Conservation (phyloP, 2,329 filamentous ascomycete genomes). For the Bipolaris zeicola region DNA sequence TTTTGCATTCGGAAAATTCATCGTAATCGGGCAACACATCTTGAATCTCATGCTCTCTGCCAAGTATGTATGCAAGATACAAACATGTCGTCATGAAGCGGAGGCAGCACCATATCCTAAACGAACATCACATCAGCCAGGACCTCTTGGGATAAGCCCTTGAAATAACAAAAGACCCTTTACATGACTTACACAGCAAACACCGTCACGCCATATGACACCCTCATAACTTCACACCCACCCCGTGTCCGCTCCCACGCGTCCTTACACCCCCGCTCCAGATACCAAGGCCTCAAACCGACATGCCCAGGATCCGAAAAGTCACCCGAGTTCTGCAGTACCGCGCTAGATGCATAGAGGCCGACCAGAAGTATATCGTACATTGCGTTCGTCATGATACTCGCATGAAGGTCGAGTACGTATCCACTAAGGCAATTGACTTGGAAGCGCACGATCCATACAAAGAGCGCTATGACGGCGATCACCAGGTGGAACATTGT, state of each 20-base stretch:
- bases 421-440: slow-evolving; percentile 11
- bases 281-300: slow-evolving; percentile 25
- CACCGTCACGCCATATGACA: slow-evolving; percentile 15
- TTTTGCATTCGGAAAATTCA: background rate
- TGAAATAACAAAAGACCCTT: background rate
- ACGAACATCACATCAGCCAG: background rate
- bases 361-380: slow-evolving; percentile 24
- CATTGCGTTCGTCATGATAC: slow-evolving; percentile 16
- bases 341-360: slow-evolving; percentile 23
- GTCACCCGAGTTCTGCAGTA: slow-evolving; percentile 18
- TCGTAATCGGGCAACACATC: background rate
- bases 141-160: too few species aligned
- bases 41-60: slow-evolving; percentile 11
- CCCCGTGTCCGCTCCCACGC: slow-evolving; percentile 1
- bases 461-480: slow-evolving; percentile 15
- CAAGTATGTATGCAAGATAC: slow-evolving; percentile 20
- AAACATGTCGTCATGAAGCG: slow-evolving; percentile 19
- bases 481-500: slow-evolving; percentile 16
- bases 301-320: slow-evolving; percentile 22
- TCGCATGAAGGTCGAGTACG: slow-evolving; percentile 14
- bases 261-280: slow-evolving; percentile 18
- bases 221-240: slow-evolving; percentile 12
- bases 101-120: slow-evolving; percentile 19
- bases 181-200: slow-evolving; percentile 19
- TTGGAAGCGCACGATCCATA: slow-evolving; percentile 19